phyloP scores from a whole-genome alignment of 1,284 basidiomycete genomes.

The Austroboletus rostrupii region DNA sequence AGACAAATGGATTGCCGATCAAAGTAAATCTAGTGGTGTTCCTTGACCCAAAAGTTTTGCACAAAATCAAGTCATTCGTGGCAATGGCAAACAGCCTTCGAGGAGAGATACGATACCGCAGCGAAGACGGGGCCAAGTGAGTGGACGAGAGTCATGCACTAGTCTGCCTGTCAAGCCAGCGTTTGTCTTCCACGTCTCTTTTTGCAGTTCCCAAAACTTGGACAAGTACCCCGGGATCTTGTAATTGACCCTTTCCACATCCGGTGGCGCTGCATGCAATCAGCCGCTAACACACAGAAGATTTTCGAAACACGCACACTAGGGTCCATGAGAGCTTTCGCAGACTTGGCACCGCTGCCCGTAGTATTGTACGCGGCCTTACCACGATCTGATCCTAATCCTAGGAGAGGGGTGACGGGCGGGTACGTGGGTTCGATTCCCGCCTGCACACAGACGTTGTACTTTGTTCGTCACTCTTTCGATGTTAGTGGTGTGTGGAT shows the following conservation, averaged over 20 bases:
- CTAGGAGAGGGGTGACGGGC: no score
- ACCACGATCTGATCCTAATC: no score
- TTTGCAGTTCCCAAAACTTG: conserved; percentile 91
- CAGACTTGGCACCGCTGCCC: no score
- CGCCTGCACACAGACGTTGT: no score
- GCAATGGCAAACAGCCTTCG: not conserved
- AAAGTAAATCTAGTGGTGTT: conserved; percentile 96
- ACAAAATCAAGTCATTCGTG: not conserved
- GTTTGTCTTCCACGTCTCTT: conserved; percentile 98
- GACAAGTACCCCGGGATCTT: conserved; percentile 78
- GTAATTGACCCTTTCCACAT: conserved; percentile 87
- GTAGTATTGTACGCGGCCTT: no score
- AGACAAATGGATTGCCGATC: conserved; percentile 90
- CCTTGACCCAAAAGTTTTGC: conserved; percentile 97
- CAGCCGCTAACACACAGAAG: not conserved
- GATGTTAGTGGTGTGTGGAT: no score
- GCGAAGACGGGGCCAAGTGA: conserved; percentile 82
- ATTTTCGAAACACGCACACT: conserved; percentile 49
- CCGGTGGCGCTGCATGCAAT: conserved; percentile 50
- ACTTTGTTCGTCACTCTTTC: no score
- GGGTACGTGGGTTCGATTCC: no score
- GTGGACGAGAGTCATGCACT: conserved; percentile 89
- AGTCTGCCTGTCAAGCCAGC: conserved; percentile 93
- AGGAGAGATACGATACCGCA: conserved; percentile 83
- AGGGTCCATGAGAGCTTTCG: no score